These are phyloP conservation scores for Leccinellum rugosiceps DNA, from an alignment of 768 basidiomycete genomes.

Conservation along the genomic window DNA sequence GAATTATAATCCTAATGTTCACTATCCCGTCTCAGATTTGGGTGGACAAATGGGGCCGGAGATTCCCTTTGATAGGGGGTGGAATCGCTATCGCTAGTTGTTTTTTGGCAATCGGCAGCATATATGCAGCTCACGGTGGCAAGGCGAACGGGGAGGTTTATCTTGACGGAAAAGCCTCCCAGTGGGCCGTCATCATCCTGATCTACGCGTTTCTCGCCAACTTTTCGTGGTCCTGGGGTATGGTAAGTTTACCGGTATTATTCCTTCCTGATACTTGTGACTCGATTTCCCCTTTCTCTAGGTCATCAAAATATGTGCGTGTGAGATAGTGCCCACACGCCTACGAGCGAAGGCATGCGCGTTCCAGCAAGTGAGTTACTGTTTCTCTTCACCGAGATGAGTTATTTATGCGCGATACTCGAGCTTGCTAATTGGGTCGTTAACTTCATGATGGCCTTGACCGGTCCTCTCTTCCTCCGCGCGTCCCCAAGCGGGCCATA, in stretches of 20 bases:
- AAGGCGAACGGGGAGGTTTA: constrained; percentile 22
- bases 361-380: constrained; percentile 39
- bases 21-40: constrained; percentile 38
- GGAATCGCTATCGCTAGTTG: constrained; percentile 37
- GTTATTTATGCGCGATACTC: constrained; percentile 6
- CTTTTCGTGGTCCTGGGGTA: constrained; percentile 44
- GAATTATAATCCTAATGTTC: constrained; percentile 40
- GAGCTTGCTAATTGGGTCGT: constrained; percentile 30
- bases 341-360: constrained; percentile 45
- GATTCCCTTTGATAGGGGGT: constrained; percentile 39
- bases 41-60: constrained; percentile 39
- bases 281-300: constrained; percentile 2
- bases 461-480: constrained; percentile 45
- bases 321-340: constrained; percentile 47
- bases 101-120: constrained; percentile 41
- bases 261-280: neutral
- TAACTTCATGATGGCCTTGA: constrained; percentile 43
- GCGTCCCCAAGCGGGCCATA: constrained; percentile 44
- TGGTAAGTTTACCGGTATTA: constrained; percentile 22
- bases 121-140: constrained; percentile 43
- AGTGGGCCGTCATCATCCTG: constrained; percentile 42
- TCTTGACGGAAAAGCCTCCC: constrained; percentile 18
- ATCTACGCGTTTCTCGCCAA: constrained; percentile 46
- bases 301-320: constrained; percentile 38
- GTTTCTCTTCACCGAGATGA: neutral